Base-by-base conservation (phyloP, 2,329 filamentous ascomycete species). In the Penicillium capsulatum region DNA sequence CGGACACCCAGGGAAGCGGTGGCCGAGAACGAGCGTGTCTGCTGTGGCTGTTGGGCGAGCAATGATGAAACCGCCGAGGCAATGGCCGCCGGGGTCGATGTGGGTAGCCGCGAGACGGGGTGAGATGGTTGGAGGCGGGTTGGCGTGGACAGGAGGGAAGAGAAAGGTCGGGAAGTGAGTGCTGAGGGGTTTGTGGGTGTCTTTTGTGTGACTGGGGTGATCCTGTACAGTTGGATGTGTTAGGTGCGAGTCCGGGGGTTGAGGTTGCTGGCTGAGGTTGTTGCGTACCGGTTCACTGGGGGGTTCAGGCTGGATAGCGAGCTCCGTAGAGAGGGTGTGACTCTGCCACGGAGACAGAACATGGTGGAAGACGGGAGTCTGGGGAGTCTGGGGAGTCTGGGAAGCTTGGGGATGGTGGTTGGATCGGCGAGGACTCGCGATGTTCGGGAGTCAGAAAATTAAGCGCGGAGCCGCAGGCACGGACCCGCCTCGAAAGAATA, bases 21-120 rank as follows among this genome's bases (percentile, higher is more conserved):
- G 11, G 68, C 61, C 3, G 70, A 73, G 58, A 73, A 71, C 1
- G 58, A 50, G 17, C 67, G 65, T 33, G 51, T 45, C 38, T 61
- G 60, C 27, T 44, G 45, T 16, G 46, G 62, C 61, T 37, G 60
- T 64, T 29, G 62, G 51, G 32, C 35, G 31, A 47, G 50, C 22
- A 50, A 38, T 33, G 52, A 47, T 17, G 50, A 45, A 13, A 50
- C 31, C 8, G 47, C 45, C 14, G 44, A 39, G 38, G 48, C 43
- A 34, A 40, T 38, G 14, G 38, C 16, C 30, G 43, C 42, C 10
- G 35, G 13, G 27, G 43, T 33, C 22, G 45, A 29, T 36, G 47
- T 41, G 40, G 48, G 39, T 27, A 44, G 40, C 31, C 40, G 42
- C 37, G 44, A 50, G 33, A 36, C 37, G 35, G 44, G 63, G 61